Evolutionary conservation across 2,329 filamentous ascomycete genomes (phyloP), one percentile per base, ranked within the genome.

Genomic region (Kalmusia sp.): DNA sequence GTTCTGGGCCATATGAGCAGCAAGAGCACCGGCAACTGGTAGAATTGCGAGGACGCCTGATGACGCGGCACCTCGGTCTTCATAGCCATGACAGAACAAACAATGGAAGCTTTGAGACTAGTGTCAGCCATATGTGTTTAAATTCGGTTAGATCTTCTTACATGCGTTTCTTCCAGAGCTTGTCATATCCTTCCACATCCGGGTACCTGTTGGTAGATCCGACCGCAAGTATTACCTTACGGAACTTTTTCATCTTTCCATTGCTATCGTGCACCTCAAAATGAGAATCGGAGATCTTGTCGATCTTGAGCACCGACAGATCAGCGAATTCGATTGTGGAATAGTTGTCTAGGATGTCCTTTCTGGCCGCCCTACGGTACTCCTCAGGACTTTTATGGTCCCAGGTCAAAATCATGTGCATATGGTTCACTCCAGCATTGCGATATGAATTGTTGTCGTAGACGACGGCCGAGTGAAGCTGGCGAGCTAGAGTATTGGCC

Each of bases 41-140:
- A 34, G 40, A 21, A 44, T 17, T 4, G 49, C 52, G 8, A 57
- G 49, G 6, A 55, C 33, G 27, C 55, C 55, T 5, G 45, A 44
- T 0, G 78, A 79, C 0, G 64, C 55, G 3, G 37, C 39, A 8
- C 79, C 80, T 11, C 78, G 73, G 25, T 84, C 79, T 52, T 86
- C 83, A 61, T 77, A 85, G 4, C 83, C 83, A 55, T 84, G 76
- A 64, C 82, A 85, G 65, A 84, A 85, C 2, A 85, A 73, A 55
- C 82, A 85, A 62, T 84, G 82, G 55, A 81, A 84, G 19, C 58
- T 61, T 11, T 37, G 15, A 30, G 19, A 34, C 19, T 6, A 4
- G 6, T 30, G 25, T 40, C 12, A 40, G 35, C 21, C 31, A 9
- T 47, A 17, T n/a, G 11, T n/a, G 7, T 12, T 11, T 15, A n/a